phyloP scores from a whole-genome alignment of 805 yeast genomes.

The Saccharomycopsis capsularis region DNA sequence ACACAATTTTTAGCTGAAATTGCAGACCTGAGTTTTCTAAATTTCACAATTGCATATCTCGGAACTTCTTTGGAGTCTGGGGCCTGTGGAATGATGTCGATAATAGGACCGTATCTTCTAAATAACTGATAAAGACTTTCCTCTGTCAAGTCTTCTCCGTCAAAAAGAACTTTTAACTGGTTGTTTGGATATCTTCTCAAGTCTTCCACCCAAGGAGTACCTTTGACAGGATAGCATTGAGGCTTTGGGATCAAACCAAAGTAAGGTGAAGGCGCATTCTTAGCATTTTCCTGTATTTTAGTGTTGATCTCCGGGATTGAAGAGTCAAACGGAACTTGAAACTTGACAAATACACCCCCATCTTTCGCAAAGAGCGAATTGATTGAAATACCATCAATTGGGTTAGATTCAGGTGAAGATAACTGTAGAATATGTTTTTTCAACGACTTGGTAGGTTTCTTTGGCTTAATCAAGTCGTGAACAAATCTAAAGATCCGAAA shows the following conservation, averaged over 20 bases:
- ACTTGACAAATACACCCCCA: constrained; percentile 90
- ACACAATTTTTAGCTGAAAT: constrained; percentile 86
- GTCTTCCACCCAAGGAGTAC: constrained; percentile 96
- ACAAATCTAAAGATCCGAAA: constrained; percentile 1
- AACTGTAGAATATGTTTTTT: constrained; percentile 21
- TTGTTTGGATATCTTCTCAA: constrained; percentile 67
- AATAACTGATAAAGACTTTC: constrained; percentile 67
- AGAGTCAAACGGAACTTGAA: constrained; percentile 47
- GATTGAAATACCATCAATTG: constrained; percentile 40
- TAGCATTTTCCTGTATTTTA: constrained; percentile 40
- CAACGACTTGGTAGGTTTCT: background rate
- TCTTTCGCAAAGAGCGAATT: constrained; percentile 70
- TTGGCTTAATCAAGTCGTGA: background rate
- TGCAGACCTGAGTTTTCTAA: constrained; percentile 55
- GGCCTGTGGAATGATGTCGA: constrained; percentile 60
- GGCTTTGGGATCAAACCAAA: constrained; percentile 43
- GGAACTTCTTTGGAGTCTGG: constrained; percentile 40
- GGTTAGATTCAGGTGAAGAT: constrained; percentile 33
- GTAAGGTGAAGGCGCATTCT: constrained; percentile 27
- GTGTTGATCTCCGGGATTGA: constrained; percentile 47
- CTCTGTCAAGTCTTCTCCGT: constrained; percentile 70
- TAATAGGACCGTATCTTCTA: constrained; percentile 80
- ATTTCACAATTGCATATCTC: constrained; percentile 48
- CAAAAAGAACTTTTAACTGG: constrained; percentile 58
- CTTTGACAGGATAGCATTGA: constrained; percentile 68